Conservation (phyloP, 805 yeast species). For the Lipomyces yamanashiensis region DNA sequence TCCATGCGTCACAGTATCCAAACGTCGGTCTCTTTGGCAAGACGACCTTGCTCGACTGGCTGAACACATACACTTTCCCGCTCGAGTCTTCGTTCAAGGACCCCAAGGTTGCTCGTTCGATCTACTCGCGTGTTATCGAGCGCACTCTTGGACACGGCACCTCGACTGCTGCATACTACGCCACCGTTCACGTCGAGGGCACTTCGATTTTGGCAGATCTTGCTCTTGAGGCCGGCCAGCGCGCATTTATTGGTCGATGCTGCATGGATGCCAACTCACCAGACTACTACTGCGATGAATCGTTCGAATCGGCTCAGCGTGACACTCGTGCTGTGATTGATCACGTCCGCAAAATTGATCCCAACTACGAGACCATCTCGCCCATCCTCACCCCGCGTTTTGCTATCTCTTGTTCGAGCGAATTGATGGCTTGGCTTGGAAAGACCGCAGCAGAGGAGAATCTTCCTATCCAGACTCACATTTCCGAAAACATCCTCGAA, state of each 20-base stretch:
- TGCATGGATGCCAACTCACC: constrained; percentile 91
- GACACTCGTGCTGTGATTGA: constrained; percentile 62
- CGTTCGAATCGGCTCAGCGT: constrained; percentile 56
- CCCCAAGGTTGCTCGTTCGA: constrained; percentile 57
- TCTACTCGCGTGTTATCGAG: constrained; percentile 69
- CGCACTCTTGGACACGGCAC: constrained; percentile 82
- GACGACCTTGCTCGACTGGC: constrained; percentile 87
- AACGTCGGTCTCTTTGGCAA: constrained; percentile 84
- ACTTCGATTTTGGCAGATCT: constrained; percentile 77
- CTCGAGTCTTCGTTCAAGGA: constrained; percentile 72
- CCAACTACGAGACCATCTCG: constrained; percentile 56
- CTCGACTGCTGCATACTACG: constrained; percentile 88
- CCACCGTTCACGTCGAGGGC: constrained; percentile 80
- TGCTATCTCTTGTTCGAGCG: constrained; percentile 82
- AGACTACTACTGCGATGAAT: constrained; percentile 63
- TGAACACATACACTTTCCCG: constrained; percentile 85
- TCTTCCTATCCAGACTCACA: constrained; percentile 84
- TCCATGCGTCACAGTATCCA: constrained; percentile 85
- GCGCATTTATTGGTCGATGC: constrained; percentile 90
- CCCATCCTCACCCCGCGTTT: constrained; percentile 92
- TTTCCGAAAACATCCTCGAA: constrained; percentile 80
- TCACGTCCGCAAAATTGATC: constrained; percentile 60
- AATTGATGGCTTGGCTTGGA: constrained; percentile 68
- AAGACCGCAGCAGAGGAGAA: constrained; percentile 53
- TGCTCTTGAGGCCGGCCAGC: constrained; percentile 70